These are phyloP conservation scores for Plectosphaerella plurivora DNA, from an alignment of 2,329 filamentous ascomycete genomes.

Conservation along the genomic window DNA sequence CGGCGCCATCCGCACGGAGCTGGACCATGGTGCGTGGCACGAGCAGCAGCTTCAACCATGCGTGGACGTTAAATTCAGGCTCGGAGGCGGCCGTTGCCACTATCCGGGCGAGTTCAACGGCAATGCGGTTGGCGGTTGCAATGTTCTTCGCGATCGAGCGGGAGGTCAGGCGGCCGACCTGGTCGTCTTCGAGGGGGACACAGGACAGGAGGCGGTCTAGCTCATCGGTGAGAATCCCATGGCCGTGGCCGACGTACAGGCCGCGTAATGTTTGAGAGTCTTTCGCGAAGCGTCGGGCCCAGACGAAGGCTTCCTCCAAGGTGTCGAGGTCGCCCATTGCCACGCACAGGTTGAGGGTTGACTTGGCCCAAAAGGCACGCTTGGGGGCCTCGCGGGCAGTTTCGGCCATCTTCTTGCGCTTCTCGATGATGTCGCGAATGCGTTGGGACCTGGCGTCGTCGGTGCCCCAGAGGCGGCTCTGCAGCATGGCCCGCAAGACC, in stretches of 20 bases:
- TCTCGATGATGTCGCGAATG: constrained; percentile 7
- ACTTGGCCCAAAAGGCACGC: constrained; percentile 19
- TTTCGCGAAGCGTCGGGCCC: constrained; percentile 23
- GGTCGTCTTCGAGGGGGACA: background rate
- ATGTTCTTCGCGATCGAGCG: background rate
- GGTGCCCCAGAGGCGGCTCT: background rate
- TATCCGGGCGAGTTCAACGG: constrained; percentile 7
- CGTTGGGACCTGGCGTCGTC: constrained; percentile 10
- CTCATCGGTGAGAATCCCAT: constrained; percentile 11
- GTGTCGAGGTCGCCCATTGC: constrained; percentile 17
- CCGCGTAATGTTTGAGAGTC: constrained; percentile 12
- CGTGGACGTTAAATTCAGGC: no score
- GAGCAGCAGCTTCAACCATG: no score
- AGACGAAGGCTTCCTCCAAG: constrained; percentile 16
- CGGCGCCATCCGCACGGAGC: no score
- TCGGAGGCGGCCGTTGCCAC: background rate
- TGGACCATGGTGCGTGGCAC: no score
- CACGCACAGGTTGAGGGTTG: constrained; percentile 20
- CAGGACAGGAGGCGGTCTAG: constrained; percentile 7
- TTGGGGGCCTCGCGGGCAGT: constrained; percentile 14
- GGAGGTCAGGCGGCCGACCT: background rate
- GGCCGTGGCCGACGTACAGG: constrained; percentile 10
- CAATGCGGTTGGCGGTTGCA: constrained; percentile 6
- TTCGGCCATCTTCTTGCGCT: constrained; percentile 16
- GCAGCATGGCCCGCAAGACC: background rate